Base-by-base conservation (phyloP, 805 yeast genomes). In the Priceomyces medius region DNA sequence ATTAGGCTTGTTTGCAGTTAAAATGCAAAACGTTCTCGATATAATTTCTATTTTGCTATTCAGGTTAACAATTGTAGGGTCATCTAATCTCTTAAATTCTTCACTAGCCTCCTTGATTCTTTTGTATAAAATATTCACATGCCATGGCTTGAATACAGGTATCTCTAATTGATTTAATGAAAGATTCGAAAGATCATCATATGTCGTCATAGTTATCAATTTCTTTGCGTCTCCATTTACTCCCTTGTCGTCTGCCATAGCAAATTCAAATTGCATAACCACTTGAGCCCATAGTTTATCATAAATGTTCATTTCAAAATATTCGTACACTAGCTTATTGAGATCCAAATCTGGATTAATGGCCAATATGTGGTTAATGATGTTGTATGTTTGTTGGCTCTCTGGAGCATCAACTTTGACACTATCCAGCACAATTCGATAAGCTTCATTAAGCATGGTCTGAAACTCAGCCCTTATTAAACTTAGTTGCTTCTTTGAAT, bases 231-330 rank as follows among this genome's bases (percentile, higher is more conserved):
- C 59, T 4, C 46, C 43, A 37, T 56, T 66, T 28, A 45, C 49
- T 3, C 43, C 46, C 3, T 32, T 34, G 14, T 50, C 53, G 19
- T 51, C 59, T 12, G 49, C 58, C 35, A 58, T 55, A 6, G 60
- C 41, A 16, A 34, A 47, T 49, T 61, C 49, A 49, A 61, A 66
- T 46, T 68, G 76, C 42, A 50, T 60, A 1, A 63, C 48, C 8
- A 70, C 45, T 43, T 65, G 74, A 20, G 64, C 49, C 93, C 96
- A 86, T 5, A 88, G 55, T 45, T 75, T 77, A 47, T 79, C 85
- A 51, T 80, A 84, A 23, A 88, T 58, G 42, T 81, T 80, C 45
- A 73, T 51, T 51, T 90, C 97, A 12, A 87, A 81, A 50, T 87
- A 87, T 41, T 79, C 80, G 51, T 81, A 83, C 2, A 88, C 68